Evolutionary conservation across 768 basidiomycete genomes (phyloP), one percentile per base, ranked within the genome.

Genomic region (Tephrocybe sp.): DNA sequence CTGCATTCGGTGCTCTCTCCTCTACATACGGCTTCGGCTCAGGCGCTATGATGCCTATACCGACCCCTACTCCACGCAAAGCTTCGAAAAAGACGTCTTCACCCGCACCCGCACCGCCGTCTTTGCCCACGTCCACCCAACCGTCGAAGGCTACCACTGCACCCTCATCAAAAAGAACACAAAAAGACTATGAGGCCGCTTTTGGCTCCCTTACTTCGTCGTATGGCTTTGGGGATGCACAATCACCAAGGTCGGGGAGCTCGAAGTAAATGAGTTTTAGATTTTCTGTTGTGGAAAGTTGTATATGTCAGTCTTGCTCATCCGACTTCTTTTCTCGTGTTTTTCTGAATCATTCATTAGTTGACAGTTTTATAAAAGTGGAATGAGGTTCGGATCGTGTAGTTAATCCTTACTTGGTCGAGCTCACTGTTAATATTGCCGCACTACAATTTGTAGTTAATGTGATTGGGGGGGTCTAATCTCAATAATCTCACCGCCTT

Each of bases 21-120:
- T 53, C 60, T 1, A 49, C 53, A 5, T 65, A 59, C 23, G 63
- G 63, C 29, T 51, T 63, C 30, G 50, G 44, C 18, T n/a, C 43
- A 15, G 30, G 44, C 5, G 27, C 38, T 13, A 11, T 33, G 6
- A 24, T 34, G 4, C 44, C 44, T 16, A 51, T 44, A 1, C 44
- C 49, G 24, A 22, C 10, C 11, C 36, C 42, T 12, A 19, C 29
- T 3, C 3, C 42, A 10, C 29, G 4, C 36, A 31, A 16, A 12
- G 18, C 11, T 23, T 29, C 27, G 27, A 38, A 27, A 19, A 31
- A 29, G 7, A 24, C 23, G 10, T n/a, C 11, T 4, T 19, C 31
- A 1, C 42, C 25, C 11, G 9, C 34, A 11, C 12, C 23, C 10
- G 24, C 13, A 3, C 25, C 37, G 18, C 5, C 45, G 3, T 38